Evolutionary conservation across 805 yeast species (phyloP).

Genomic region (Metschnikowia amazonensis): DNA sequence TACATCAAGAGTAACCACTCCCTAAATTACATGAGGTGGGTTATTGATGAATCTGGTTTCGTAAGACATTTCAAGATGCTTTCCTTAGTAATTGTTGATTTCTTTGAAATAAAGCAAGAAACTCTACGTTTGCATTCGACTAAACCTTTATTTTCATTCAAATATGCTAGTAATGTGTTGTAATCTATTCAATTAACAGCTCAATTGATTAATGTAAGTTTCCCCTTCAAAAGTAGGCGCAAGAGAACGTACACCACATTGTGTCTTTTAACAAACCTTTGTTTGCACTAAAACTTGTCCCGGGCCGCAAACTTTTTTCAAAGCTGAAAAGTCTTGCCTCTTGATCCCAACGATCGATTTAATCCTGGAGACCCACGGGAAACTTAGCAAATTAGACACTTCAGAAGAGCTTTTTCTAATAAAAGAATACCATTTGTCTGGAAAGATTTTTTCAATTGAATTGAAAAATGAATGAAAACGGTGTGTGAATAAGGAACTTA

Average conservation of each 20-base stretch:
- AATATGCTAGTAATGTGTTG: not conserved
- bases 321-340: not conserved
- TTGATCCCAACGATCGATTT: not conserved
- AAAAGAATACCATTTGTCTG: not conserved
- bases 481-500: not conserved
- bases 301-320: slow-evolving; percentile 2
- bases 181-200: not conserved
- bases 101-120: not conserved
- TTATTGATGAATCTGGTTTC: not conserved
- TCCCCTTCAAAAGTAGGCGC: not conserved
- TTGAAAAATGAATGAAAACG: not conserved
- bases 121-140: not conserved
- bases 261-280: not conserved
- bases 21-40: not conserved
- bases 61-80: not conserved
- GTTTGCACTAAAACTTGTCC: slow-evolving; percentile 5
- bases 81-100: not conserved
- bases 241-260: not conserved
- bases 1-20: not conserved
- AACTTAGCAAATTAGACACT: too few species aligned
- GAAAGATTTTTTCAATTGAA: not conserved
- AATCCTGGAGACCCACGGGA: not conserved
- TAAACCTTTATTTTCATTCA: not conserved
- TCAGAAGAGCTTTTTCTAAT: not conserved
- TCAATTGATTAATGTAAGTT: not conserved